phyloP scores from a whole-genome alignment of 1,284 basidiomycete genomes.

The Flammula alnicola region DNA sequence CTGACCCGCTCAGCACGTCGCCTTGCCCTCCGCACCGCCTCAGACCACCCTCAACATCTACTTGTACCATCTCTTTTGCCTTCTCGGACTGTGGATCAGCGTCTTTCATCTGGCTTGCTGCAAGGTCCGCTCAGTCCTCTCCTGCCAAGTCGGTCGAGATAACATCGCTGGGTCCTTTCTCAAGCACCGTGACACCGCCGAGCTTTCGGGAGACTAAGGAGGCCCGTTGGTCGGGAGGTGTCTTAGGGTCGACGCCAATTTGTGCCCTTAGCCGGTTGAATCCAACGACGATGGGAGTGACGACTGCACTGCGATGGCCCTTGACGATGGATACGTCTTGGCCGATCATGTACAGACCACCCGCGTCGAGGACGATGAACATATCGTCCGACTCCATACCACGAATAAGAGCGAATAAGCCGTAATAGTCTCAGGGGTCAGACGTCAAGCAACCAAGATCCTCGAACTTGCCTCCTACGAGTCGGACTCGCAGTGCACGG shows the following conservation, averaged over 20 bases:
- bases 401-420: too few species aligned
- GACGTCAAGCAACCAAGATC: too few species aligned
- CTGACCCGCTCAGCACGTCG: slow-evolving; percentile 87
- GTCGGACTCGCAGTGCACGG: too few species aligned
- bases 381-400: too few species aligned
- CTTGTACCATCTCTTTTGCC: slow-evolving; percentile 61
- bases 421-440: too few species aligned
- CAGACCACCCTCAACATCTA: slow-evolving; percentile 78
- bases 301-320: slow-evolving; percentile 80
- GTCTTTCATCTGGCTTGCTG: slow-evolving; percentile 44
- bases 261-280: slow-evolving; percentile 85
- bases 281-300: slow-evolving; percentile 96
- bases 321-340: slow-evolving; percentile 76
- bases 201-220: slow-evolving; percentile 71
- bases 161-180: slow-evolving; percentile 84
- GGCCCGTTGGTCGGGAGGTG: slow-evolving; percentile 54
- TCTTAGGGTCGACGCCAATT: slow-evolving; percentile 62
- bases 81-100: slow-evolving; percentile 44
- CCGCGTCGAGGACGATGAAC: slow-evolving; percentile 94
- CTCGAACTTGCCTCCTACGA: too few species aligned
- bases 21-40: slow-evolving; percentile 97
- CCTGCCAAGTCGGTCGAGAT: slow-evolving; percentile 70
- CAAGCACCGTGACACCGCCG: slow-evolving; percentile 89
- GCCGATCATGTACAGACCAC: slow-evolving; percentile 82
- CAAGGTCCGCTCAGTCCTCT: slow-evolving; percentile 45